Evolutionary conservation across 176 grass and related monocot genomes (phyloP), one percentile per base, ranked within the genome.

Genomic region (Canna indica): DNA sequence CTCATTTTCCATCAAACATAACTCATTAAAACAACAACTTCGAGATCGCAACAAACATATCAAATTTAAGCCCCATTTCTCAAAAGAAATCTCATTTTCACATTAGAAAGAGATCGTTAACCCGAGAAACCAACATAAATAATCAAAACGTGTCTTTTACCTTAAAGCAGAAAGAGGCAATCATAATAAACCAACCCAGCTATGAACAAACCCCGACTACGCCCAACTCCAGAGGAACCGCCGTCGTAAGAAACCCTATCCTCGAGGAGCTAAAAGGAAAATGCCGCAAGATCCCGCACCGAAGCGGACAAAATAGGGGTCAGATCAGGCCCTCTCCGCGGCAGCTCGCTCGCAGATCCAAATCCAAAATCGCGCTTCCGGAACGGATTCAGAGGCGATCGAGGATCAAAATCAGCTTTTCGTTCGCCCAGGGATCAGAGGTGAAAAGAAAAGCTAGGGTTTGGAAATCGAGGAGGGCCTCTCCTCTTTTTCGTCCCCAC

Each of bases 351-450:
- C 17, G 45, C 18, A 53, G 69, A 71, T 71, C 69, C 20, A 71
- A 39, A 66, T 10, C 10, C 69, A 3, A 71, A 39, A 66, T n/a
- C 20, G 53, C 11, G 47, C 26, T 29, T 30, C 46, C 46, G 31
- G 31, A 53, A 33, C 46, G 45, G 47, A 71, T 11, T 34, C 47
- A 28, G 45, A 54, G 46, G 69, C 46, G 31, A 53, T n/a, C 31
- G 46, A 31, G 69, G 1, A 18, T 71, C 69, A 35, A 4, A 24
- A 71, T 10, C 69, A 71, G 69, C 47, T 15, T 71, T 52, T 71
- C 35, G 13, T 66, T 10, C 20, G 2, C 26, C 22, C 34, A 39
- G 22, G 33, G 80, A 81, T 78, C 85, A 75, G 83, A 39, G 45
- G 18, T 10, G 69, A 34, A 25, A 71, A 35, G 46, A 18, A 34